Evolutionary conservation across 2,329 filamentous ascomycete genomes (phyloP), one percentile per base, ranked within the genome.

Genomic region (Fusarium napiforme): DNA sequence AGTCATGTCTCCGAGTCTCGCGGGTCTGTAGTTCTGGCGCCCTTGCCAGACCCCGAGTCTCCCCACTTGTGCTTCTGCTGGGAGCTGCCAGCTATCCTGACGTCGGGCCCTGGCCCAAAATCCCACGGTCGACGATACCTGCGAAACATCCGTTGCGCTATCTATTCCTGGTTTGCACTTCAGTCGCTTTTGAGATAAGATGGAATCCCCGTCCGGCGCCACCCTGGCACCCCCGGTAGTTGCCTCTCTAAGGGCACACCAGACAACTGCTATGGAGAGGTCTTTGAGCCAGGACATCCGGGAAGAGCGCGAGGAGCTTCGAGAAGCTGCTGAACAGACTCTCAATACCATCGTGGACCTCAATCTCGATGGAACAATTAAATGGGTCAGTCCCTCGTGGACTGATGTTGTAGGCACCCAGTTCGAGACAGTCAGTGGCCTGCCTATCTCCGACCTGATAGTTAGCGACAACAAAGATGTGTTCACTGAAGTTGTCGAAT

Each of bases 341-440:
- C 88, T 97, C 81, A 99, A 98, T 83, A 93, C 97, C 73, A 97
- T 99, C 81, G 89, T 99, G 80, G 96, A 99, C 84, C 87, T 99
- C 74, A 94, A 95, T 79, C 88, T 98, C 63, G 93, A 98, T 79
- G 94, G 94, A 74, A 93, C 91, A 69, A 93, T 99, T 78, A 93
- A 95, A 83, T 99, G 96, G 94, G 95, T 97, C 77, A 98, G 96
- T 81, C 94, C 95, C 18, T 98, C 96, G 21, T 99, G 96, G 96
- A 90, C 90, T 69, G 95, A 98, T 78, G 93, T 99, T 56, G 92
- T 98, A 69, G 96, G 96, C 66, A 96, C 93, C 8, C 85, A 89
- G 49, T 88, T 92, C 43, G 91, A 93, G 47, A 87, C 89, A 12
- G 90, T 98, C 57, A 88, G 93, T 75, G 94, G 94, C 66, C 91